phyloP scores from a whole-genome alignment of 1,284 basidiomycete species.

The Ustilago crameri region DNA sequence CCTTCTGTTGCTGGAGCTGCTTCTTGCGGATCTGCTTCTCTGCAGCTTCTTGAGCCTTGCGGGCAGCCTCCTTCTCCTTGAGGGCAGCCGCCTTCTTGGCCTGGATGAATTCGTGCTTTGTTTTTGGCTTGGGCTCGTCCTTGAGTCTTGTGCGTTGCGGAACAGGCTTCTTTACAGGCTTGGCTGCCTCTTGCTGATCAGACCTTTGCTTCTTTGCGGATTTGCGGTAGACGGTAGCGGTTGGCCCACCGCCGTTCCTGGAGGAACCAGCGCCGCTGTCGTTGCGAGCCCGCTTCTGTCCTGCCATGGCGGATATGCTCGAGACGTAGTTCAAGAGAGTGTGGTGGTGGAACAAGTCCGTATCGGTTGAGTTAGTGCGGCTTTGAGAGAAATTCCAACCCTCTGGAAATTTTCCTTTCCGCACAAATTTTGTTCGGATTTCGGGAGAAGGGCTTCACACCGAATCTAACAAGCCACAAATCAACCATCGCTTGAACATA shows the following conservation, averaged over 20 bases:
- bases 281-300: conserved; percentile 26
- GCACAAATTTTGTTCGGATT: no score
- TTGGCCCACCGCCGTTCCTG: conserved; percentile 12
- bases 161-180: conserved; percentile 33
- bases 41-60: conserved; percentile 25
- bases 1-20: conserved; percentile 30
- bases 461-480: no score
- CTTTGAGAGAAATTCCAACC: no score
- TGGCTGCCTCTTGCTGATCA: conserved; percentile 27
- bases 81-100: conserved; percentile 46
- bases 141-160: conserved; percentile 39
- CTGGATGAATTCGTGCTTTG: conserved; percentile 58
- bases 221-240: conserved; percentile 54
- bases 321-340: background rate
- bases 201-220: conserved; percentile 51
- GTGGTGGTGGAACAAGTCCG: background rate
- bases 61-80: conserved; percentile 34
- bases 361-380: no score
- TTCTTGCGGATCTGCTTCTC: conserved; percentile 31
- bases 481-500: no score
- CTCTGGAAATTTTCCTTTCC: no score
- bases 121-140: conserved; percentile 53
- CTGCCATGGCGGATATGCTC: conserved; percentile 21
- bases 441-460: no score
- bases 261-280: conserved; percentile 12